phyloP scores from a whole-genome alignment of 352 stramenopile species.

The Pythium rhizo-oryzae region DNA sequence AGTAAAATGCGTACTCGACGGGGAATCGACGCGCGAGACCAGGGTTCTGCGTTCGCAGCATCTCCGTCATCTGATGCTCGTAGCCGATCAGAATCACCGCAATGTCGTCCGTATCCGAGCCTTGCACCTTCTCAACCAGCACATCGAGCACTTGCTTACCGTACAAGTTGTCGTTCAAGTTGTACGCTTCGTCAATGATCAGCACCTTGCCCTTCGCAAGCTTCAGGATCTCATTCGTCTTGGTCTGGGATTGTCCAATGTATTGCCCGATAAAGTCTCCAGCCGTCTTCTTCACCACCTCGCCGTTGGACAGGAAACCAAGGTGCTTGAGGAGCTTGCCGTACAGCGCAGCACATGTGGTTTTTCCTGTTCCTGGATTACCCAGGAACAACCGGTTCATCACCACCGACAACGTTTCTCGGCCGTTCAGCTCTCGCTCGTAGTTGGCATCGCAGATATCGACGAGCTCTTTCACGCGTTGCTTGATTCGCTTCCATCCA shows the following conservation, averaged over 20 bases:
- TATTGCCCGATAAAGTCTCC: slow-evolving; percentile 84
- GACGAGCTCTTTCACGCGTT: slow-evolving; percentile 74
- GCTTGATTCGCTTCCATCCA: slow-evolving; percentile 80
- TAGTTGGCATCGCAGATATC: slow-evolving; percentile 84
- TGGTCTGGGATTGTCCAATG: slow-evolving; percentile 87
- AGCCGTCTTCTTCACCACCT: slow-evolving; percentile 88
- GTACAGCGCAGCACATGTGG: slow-evolving; percentile 90
- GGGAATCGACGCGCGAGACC: slow-evolving; percentile 88
- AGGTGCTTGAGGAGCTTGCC: slow-evolving; percentile 87
- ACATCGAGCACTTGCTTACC: slow-evolving; percentile 85
- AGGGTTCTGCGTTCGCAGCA: slow-evolving; percentile 90
- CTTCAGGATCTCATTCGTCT: slow-evolving; percentile 85
- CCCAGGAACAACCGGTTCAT: slow-evolving; percentile 92
- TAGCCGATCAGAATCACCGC: slow-evolving; percentile 94
- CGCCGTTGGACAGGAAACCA: slow-evolving; percentile 89
- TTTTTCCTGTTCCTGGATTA: slow-evolving; percentile 93
- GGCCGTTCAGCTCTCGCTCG: slow-evolving; percentile 72
- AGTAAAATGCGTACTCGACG: slow-evolving; percentile 88
- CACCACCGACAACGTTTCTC: slow-evolving; percentile 57
- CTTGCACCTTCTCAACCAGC: slow-evolving; percentile 92
- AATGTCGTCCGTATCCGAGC: slow-evolving; percentile 86
- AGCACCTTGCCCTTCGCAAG: slow-evolving; percentile 88
- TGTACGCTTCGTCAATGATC: slow-evolving; percentile 95
- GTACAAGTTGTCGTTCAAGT: slow-evolving; percentile 70
- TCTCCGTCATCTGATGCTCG: slow-evolving; percentile 88